These are phyloP conservation scores for Saccharomycopsis crataegensis DNA, from an alignment of 1,139 yeast genomes.

Conservation along the genomic window DNA sequence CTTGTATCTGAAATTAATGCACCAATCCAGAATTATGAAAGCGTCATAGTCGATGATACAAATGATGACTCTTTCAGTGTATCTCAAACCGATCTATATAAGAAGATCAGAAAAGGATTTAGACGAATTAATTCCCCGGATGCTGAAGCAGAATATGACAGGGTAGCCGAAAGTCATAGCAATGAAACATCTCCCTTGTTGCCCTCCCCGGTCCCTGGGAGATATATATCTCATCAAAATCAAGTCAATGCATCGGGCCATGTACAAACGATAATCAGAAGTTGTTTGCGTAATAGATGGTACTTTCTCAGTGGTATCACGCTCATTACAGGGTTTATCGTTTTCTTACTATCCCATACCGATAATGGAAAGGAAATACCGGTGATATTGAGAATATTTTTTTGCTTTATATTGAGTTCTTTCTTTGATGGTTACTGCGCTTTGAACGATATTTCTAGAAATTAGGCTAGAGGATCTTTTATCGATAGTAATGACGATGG, in stretches of 20 bases:
- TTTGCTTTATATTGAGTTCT: conserved; percentile 7
- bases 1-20: no score
- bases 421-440: conserved; percentile 5
- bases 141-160: no score
- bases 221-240: not conserved
- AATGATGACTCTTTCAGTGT: no score
- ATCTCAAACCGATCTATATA: not conserved
- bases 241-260: no score
- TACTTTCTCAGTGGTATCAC: conserved; percentile 3
- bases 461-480: not conserved
- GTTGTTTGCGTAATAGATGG: not conserved
- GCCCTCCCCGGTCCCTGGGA: conserved; percentile 12
- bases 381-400: not conserved
- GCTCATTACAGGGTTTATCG: not conserved
- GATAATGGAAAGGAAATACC: conserved; percentile 11
- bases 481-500: not conserved
- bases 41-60: no score
- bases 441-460: not conserved
- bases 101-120: not conserved
- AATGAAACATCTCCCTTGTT: conserved; percentile 2
- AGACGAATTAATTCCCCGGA: not conserved
- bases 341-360: conserved; percentile 1
- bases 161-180: no score
- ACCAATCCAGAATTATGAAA: no score
- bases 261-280: no score